Evolutionary conservation across 345 rosid genomes (phyloP).

Genomic region (Heritiera fomes): DNA sequence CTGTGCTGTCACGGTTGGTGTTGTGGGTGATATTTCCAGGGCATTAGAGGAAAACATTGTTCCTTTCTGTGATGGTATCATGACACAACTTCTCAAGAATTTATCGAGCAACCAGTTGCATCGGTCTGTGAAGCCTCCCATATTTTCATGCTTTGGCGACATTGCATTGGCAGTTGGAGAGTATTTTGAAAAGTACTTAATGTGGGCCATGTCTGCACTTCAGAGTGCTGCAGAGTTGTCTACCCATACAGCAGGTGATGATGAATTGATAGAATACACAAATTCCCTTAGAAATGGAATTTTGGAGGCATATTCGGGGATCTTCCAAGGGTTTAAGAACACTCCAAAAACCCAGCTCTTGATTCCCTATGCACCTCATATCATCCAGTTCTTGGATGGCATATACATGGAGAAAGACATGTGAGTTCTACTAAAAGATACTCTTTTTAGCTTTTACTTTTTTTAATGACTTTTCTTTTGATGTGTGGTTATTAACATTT

Average conservation of each 20-base stretch:
- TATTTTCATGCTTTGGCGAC: constrained; percentile 77
- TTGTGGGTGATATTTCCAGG: constrained; percentile 68
- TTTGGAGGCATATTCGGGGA: constrained; percentile 79
- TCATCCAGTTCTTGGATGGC: constrained; percentile 74
- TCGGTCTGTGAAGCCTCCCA: constrained; percentile 78
- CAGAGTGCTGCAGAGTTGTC: constrained; percentile 75
- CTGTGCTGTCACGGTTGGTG: constrained; percentile 74
- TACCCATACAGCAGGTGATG: constrained; percentile 60
- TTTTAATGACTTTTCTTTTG: background rate
- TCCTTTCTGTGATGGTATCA: constrained; percentile 73
- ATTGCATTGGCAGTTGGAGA: constrained; percentile 75
- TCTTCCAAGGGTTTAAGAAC: constrained; percentile 75
- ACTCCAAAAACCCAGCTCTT: constrained; percentile 69
- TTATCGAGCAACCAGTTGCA: constrained; percentile 76
- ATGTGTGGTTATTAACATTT: background rate
- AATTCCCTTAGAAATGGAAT: constrained; percentile 78
- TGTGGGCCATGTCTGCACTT: constrained; percentile 76
- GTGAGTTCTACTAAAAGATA: constrained; percentile 37
- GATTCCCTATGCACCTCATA: constrained; percentile 69
- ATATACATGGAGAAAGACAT: constrained; percentile 80
- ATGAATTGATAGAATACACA: constrained; percentile 71
- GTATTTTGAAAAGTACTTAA: constrained; percentile 66
- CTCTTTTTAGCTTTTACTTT: background rate
- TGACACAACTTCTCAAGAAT: constrained; percentile 83
- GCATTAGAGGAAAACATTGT: constrained; percentile 66